Evolutionary conservation across 495 filamentous ascomycete genomes (phyloP).

Genomic region (Amphirosellinia nigrospora): DNA sequence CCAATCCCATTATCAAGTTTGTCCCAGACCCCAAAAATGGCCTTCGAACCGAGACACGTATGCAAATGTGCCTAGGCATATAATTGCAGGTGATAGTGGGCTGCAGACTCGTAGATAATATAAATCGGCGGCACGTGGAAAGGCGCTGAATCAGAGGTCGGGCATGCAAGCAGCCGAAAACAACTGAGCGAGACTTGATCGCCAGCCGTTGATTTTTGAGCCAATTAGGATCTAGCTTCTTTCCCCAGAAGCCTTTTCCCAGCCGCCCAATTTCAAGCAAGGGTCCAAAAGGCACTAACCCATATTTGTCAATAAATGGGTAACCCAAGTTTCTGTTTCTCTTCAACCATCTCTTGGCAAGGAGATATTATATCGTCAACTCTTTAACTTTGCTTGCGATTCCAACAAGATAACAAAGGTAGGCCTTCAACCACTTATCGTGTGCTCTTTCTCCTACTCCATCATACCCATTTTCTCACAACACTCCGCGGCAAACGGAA

Average conservation of each 20-base stretch:
- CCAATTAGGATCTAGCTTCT: neutral
- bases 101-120: too few species aligned
- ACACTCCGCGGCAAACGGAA: neutral
- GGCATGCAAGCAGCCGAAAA: neutral
- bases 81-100: neutral
- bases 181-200: neutral
- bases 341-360: slow-evolving; percentile 10
- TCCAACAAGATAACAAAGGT: neutral
- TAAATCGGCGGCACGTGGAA: neutral
- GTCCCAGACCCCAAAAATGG: too few species aligned
- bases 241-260: slow-evolving; percentile 3
- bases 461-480: neutral
- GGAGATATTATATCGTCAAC: neutral
- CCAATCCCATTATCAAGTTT: neutral
- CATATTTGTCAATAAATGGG: neutral
- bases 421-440: neutral
- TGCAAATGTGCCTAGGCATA: too few species aligned
- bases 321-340: slow-evolving; percentile 11
- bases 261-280: neutral
- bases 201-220: neutral
- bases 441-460: neutral
- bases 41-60: too few species aligned
- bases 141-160: neutral
- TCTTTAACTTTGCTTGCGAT: neutral
- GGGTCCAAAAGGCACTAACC: neutral